Base-by-base conservation (phyloP, 2,329 filamentous ascomycete genomes). In the Drechslerella dactyloides region DNA sequence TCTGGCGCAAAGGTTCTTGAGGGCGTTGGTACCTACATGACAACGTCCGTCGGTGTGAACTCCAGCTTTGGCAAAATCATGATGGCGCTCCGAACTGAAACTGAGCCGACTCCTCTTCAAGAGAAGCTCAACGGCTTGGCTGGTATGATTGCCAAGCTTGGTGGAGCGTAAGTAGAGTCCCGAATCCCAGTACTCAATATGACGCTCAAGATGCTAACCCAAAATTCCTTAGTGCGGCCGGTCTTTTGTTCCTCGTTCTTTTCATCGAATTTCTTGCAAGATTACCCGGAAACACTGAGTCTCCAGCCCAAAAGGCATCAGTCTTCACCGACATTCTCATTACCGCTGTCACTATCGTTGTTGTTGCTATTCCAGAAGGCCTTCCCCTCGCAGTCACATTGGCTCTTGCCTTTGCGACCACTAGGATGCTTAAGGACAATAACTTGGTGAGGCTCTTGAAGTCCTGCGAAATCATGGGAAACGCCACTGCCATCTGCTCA, bases 221-320 rank as follows among this genome's bases (percentile, higher is more conserved):
- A n/a, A 11, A n/a, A 64, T 54, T 17, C 5, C 17, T n/a, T 52
- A 82, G 85, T 72, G 90, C 91, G 54, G 91, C 89, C 74, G 82
- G 94, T 13, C 81, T 91, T 7, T 83, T 96, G 52, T 96, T 97
- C 80, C 83, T 93, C 52, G 89, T 96, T 51, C 83, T 96, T 13
- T 86, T 96, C 77, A 93, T 96, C 81, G 86, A 91, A 76, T 97
- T 96, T 78, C 82, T 94, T 8, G 90, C 87, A 53, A 81, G 86
- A 11, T 84, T 96, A 1, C 84, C 80, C 61, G 81, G 79, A 17
- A 82, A 85, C 66, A 74, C 77, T 2, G 81, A 81, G 1, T 84
- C 84, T 0, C 83, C 91, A 1, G 87, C 90, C 1, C 79, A 87
- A 59, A 96, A 96, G 81, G 92, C 90, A 7, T 90, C 93, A 77